Evolutionary conservation across 352 stramenopile species (phyloP), one percentile per base, ranked within the genome.

Genomic region (Phytopythium chamaehyphon): DNA sequence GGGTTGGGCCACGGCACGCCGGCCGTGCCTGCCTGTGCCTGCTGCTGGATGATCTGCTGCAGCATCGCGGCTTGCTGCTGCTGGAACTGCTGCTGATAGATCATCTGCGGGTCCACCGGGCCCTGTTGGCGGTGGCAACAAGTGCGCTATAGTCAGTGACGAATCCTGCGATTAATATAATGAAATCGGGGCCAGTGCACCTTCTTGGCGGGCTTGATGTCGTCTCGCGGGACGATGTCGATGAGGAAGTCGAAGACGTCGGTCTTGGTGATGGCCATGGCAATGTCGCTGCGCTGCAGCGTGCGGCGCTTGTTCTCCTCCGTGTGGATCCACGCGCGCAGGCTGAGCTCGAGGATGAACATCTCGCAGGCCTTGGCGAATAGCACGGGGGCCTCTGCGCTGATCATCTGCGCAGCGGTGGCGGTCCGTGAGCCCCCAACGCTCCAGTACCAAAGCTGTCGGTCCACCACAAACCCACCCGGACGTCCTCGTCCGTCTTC

Each of bases 341-440:
- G 60, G 54, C 79, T 95, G 40, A 98, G 65, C 66, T 97, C 90
- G 6, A 93, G 64, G 46, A 97, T 96, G 59, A 98, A 98, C 69
- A 98, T 95, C 59, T 97, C 91, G 58, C 88, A 96, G n/a, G 91
- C 91, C 69, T 97, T 98, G 54, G 91, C 88, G 53, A 98, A 95
- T 33, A 98, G 69, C 44, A 97, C 85, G 8, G 91, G 91, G 23
- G 91, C 91, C 51, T 98, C 91, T 0, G 86, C 87, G 44, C 86
- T 95, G 66, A 98, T 97, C 90, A 97, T 97, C 73, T 92, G 66
- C 14, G 50, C 3, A 38, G 7, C 3, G n/a, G 28, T 5, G 28
- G 28, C 28, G 28, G 28, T 33, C 28, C 5, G 28, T 33, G 5
- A n/a, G n/a, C n/a, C n/a, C n/a, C n/a, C n/a, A n/a, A n/a, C n/a